Conservation (phyloP, 2,329 filamentous ascomycete species). For the Fusarium globosum region DNA sequence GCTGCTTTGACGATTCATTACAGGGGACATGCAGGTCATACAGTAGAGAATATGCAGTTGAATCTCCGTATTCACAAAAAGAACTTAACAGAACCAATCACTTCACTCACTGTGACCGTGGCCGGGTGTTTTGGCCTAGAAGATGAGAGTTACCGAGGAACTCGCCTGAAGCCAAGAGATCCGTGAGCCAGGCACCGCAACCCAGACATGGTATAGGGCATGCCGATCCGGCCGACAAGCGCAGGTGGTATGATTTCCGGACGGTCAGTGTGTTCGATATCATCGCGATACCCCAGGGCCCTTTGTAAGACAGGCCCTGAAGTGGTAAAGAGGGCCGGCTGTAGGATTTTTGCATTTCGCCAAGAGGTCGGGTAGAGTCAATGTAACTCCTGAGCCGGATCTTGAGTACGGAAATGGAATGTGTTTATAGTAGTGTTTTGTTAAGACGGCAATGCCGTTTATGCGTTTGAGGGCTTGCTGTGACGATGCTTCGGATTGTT, state of each 20-base stretch:
- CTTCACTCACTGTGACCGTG: not conserved
- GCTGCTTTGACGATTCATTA: not conserved
- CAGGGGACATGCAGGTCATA: not conserved
- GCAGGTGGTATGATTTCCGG: not conserved
- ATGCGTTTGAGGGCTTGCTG: not conserved
- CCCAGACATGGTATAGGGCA: not conserved
- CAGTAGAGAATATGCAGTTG: not conserved
- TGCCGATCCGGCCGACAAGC: conserved; percentile 1
- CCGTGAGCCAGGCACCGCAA: not conserved
- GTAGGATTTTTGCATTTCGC: not conserved
- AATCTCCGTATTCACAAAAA: not conserved
- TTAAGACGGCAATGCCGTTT: not conserved
- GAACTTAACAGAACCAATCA: not conserved
- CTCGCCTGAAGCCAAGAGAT: conserved; percentile 1
- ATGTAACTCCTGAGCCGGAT: not conserved
- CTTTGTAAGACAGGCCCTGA: not conserved
- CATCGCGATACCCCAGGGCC: not conserved
- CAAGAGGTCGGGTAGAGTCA: not conserved
- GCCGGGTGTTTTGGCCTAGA: not conserved
- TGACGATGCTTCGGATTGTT: not conserved
- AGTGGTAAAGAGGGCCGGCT: not conserved
- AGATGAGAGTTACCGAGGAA: not conserved
- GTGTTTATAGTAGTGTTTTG: not conserved
- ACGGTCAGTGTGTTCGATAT: conserved; percentile 1
- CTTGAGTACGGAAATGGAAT: not conserved